These are phyloP conservation scores for Bjerkandera adusta DNA, from an alignment of 1,284 basidiomycete genomes.

Conservation along the genomic window DNA sequence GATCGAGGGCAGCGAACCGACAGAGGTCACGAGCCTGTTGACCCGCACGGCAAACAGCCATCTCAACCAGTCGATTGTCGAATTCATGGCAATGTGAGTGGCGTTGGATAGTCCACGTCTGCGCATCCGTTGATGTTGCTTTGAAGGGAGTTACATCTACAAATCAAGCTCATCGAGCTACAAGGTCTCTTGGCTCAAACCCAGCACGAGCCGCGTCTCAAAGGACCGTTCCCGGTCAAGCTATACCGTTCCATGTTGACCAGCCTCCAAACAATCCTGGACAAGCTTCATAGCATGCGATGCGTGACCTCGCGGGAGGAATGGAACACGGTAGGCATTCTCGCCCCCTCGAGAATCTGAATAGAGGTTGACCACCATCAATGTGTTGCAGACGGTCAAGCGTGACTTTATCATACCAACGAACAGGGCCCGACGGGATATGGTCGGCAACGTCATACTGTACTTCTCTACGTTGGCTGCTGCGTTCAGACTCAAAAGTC, in stretches of 20 bases:
- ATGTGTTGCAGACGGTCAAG: conserved; percentile 57
- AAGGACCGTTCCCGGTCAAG: conserved; percentile 85
- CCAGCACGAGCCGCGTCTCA: conserved; percentile 90
- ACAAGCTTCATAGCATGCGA: conserved; percentile 91
- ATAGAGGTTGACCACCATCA: background rate
- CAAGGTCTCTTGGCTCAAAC: conserved; percentile 84
- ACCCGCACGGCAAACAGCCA: conserved; percentile 36
- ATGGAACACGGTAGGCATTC: conserved; percentile 79
- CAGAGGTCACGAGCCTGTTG: conserved; percentile 38
- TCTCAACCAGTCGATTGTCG: conserved; percentile 65
- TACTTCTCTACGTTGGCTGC: conserved; percentile 88
- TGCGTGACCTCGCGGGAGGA: conserved; percentile 93
- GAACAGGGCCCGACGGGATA: conserved; percentile 82
- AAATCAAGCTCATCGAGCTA: conserved; percentile 84
- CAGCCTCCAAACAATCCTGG: conserved; percentile 86
- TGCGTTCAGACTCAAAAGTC: conserved; percentile 86
- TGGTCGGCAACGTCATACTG: conserved; percentile 92
- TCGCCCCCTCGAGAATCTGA: too few species aligned
- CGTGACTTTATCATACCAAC: conserved; percentile 88
- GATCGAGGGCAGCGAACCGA: conserved; percentile 27
- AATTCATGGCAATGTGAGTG: conserved; percentile 88
- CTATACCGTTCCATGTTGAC: conserved; percentile 85
- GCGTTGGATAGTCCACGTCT: conserved; percentile 4
- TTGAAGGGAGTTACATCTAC: conserved; percentile 88
- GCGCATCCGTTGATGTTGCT: conserved; percentile 5